Evolutionary conservation across 2,329 filamentous ascomycete genomes (phyloP).

Genomic region (Hypoxylon rubiginosum): DNA sequence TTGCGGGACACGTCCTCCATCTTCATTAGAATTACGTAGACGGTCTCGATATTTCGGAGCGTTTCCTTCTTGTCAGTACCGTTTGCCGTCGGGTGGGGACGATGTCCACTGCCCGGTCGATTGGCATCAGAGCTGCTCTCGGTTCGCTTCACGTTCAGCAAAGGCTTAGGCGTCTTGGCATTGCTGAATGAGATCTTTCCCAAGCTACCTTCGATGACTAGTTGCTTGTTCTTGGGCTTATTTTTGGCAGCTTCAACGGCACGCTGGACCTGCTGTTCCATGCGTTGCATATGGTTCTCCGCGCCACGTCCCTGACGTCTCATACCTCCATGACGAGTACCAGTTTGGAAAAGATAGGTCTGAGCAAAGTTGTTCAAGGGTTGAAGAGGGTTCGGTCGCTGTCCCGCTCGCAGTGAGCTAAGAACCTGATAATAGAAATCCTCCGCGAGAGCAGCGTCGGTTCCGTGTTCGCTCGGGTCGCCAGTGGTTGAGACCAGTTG

Average conservation of each 20-base stretch:
- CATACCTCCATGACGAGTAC: slow-evolving; percentile 80
- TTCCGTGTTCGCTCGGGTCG: slow-evolving; percentile 82
- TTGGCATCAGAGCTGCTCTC: slow-evolving; percentile 75
- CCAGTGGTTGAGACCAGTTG: slow-evolving; percentile 94
- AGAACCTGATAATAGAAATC: slow-evolving; percentile 99
- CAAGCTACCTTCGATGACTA: slow-evolving; percentile 94
- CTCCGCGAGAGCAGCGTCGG: slow-evolving; percentile 85
- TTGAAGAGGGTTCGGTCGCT: slow-evolving; percentile 91
- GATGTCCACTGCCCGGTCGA: slow-evolving; percentile 64
- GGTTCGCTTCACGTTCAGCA: slow-evolving; percentile 93
- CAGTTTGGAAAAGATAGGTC: slow-evolving; percentile 96
- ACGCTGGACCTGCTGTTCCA: slow-evolving; percentile 98
- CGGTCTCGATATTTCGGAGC: slow-evolving; percentile 86
- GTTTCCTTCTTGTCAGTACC: slow-evolving; percentile 84
- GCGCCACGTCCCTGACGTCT: slow-evolving; percentile 84
- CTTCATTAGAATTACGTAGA: slow-evolving; percentile 90
- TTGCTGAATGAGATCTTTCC: slow-evolving; percentile 99
- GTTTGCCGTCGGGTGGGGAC: slow-evolving; percentile 49
- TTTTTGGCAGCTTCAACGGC: slow-evolving; percentile 98
- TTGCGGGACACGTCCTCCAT: slow-evolving; percentile 93
- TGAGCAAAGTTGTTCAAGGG: slow-evolving; percentile 97
- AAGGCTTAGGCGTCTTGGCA: slow-evolving; percentile 93
- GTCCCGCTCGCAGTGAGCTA: slow-evolving; percentile 90
- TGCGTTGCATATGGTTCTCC: slow-evolving; percentile 97
- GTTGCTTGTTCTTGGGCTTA: slow-evolving; percentile 96